Percentiles rank a stretch among this genome's conserved stretches.
phyloP scores from a whole-genome alignment of 1,139 yeast genomes.

The Yamadazyma siamensis region DNA sequence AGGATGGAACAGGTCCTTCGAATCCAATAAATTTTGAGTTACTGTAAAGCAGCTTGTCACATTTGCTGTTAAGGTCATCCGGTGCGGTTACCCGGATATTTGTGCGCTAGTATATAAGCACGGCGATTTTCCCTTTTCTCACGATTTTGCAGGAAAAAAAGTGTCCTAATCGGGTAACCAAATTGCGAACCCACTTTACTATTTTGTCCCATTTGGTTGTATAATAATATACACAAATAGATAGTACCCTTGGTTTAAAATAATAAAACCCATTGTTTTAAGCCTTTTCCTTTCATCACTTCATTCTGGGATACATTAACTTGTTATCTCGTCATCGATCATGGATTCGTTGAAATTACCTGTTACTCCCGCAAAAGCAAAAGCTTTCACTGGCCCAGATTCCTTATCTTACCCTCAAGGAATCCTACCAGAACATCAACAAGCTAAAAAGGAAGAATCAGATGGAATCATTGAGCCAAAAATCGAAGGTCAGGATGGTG shows the following conservation, averaged over 20 bases:
- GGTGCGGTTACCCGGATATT: constrained; percentile 8
- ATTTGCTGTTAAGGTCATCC: not conserved
- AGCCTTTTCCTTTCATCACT: not conserved
- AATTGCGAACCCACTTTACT: constrained; percentile 4
- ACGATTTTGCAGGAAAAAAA: constrained; percentile 3
- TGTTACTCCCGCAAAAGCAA: constrained; percentile 78
- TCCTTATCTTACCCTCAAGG: constrained; percentile 62
- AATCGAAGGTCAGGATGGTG: constrained; percentile 58
- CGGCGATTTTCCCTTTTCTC: constrained; percentile 8
- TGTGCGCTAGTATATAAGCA: constrained; percentile 8
- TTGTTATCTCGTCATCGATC: constrained; percentile 31
- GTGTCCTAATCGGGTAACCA: constrained; percentile 7
- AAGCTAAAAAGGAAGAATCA: constrained; percentile 26
- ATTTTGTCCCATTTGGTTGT: constrained; percentile 2
- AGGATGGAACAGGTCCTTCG: too few relatives aligned
- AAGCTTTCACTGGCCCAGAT: constrained; percentile 67
- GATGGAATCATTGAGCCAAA: constrained; percentile 35
- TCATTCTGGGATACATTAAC: constrained; percentile 39
- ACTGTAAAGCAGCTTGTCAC: not conserved
- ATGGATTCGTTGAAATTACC: constrained; percentile 79
- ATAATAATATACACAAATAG: constrained; percentile 4
- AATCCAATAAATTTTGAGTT: too few relatives aligned
- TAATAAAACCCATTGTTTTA: not conserved
- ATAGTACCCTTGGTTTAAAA: not conserved
- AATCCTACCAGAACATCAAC: constrained; percentile 25